phyloP scores from a whole-genome alignment of 2,329 filamentous ascomycete genomes.

The Dothidotthia symphoricarpi region DNA sequence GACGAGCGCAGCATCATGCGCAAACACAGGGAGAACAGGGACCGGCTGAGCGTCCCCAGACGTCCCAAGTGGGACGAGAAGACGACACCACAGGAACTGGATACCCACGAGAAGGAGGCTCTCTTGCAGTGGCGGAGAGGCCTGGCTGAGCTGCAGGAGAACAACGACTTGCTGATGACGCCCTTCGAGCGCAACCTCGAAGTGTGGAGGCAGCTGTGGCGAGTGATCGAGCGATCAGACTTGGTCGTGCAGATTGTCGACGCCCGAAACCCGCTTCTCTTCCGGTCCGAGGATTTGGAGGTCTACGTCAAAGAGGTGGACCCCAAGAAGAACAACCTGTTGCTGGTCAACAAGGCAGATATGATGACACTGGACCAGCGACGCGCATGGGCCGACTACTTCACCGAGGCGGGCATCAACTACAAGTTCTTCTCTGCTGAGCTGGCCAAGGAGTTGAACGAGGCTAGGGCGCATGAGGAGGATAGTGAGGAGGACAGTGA shows the following conservation, averaged over 20 bases:
- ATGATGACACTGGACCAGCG: slow-evolving; percentile 94
- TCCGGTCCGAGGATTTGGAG: slow-evolving; percentile 91
- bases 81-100: slow-evolving; percentile 81
- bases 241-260: slow-evolving; percentile 97
- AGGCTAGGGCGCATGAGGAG: slow-evolving; percentile 61
- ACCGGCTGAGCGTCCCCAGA: slow-evolving; percentile 80
- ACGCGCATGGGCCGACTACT: slow-evolving; percentile 80
- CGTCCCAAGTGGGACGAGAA: slow-evolving; percentile 83
- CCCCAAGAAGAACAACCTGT: slow-evolving; percentile 79
- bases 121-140: slow-evolving; percentile 87
- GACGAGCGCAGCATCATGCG: slow-evolving; percentile 76
- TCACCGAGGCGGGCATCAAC: slow-evolving; percentile 74
- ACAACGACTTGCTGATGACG: slow-evolving; percentile 92
- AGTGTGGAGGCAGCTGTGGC: slow-evolving; percentile 96
- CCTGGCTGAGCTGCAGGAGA: slow-evolving; percentile 88
- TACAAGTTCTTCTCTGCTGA: slow-evolving; percentile 97
- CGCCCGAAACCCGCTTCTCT: slow-evolving; percentile 89
- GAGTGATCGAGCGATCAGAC: slow-evolving; percentile 95
- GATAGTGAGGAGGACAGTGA: slow-evolving; percentile 44
- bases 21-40: slow-evolving; percentile 80
- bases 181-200: slow-evolving; percentile 97
- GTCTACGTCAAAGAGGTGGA: slow-evolving; percentile 92
- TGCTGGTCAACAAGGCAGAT: slow-evolving; percentile 97
- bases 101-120: slow-evolving; percentile 72
- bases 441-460: slow-evolving; percentile 84